These are phyloP conservation scores for Hymenotorrendiella dingleyae DNA, from an alignment of 2,329 filamentous ascomycete genomes.

Conservation along the genomic window DNA sequence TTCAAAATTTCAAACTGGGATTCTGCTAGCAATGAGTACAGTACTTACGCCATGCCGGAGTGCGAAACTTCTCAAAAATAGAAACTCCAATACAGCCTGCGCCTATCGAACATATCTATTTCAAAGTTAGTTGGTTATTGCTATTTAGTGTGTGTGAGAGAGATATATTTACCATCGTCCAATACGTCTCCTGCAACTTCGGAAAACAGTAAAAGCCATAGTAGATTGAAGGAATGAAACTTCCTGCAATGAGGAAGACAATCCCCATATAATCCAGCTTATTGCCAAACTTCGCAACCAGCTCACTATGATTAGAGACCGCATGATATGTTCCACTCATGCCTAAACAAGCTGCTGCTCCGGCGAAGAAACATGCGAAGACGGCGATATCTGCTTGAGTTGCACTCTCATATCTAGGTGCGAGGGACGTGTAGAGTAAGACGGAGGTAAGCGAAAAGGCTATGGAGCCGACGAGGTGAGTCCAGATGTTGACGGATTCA, in stretches of 20 bases:
- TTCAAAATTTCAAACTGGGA: too few species aligned
- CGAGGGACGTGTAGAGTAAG: constrained; percentile 51
- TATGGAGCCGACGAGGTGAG: constrained; percentile 61
- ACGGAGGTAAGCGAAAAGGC: constrained; percentile 46
- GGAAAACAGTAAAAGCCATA: constrained; percentile 76
- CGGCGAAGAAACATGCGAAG: constrained; percentile 73
- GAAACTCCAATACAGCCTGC: constrained; percentile 71
- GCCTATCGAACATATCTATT: constrained; percentile 71
- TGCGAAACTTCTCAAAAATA: constrained; percentile 76
- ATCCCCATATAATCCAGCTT: constrained; percentile 95
- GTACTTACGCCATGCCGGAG: constrained; percentile 73
- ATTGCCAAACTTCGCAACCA: constrained; percentile 78
- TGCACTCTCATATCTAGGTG: constrained; percentile 61
- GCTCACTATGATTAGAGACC: constrained; percentile 75
- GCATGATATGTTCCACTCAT: constrained; percentile 85
- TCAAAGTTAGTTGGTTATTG: neutral
- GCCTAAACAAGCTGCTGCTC: constrained; percentile 65
- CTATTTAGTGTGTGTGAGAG: neutral
- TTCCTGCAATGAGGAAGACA: constrained; percentile 83
- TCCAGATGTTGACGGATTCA: constrained; percentile 63
- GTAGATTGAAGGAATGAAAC: constrained; percentile 81
- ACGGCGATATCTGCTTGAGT: constrained; percentile 58
- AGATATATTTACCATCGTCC: constrained; percentile 63
- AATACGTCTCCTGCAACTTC: constrained; percentile 62
- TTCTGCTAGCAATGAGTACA: too few species aligned